A percentile compares a stretch with the other conserved stretches of the same genome.
These are phyloP conservation scores for Tardiomyces depauwii DNA, from an alignment of 1,139 yeast genomes.

Conservation along the genomic window DNA sequence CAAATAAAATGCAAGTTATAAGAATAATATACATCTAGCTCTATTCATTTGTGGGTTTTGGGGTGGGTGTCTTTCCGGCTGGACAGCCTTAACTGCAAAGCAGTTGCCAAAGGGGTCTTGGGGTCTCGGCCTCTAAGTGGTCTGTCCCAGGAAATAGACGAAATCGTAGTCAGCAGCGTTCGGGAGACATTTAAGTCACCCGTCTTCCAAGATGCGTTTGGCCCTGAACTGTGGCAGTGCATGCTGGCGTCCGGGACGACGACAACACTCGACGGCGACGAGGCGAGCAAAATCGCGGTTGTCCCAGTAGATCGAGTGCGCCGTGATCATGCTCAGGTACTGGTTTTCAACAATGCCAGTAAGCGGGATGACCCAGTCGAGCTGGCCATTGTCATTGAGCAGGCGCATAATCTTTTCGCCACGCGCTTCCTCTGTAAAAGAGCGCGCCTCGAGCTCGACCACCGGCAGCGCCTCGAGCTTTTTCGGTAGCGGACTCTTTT, in stretches of 20 bases:
- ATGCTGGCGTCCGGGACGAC: slow-evolving; percentile 16
- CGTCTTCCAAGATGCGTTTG: neutral
- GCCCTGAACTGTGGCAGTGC: slow-evolving; percentile 9
- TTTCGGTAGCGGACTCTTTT: neutral
- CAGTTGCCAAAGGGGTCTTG: too few species aligned
- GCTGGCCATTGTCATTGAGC: slow-evolving; percentile 33
- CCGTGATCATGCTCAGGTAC: slow-evolving; percentile 30
- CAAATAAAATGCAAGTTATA: too few species aligned
- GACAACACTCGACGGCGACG: slow-evolving; percentile 29
- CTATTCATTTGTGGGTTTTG: too few species aligned
- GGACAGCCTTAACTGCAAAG: too few species aligned
- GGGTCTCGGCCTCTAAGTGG: too few species aligned
- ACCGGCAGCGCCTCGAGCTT: slow-evolving; percentile 5
- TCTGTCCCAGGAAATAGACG: too few species aligned
- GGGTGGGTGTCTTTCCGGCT: too few species aligned
- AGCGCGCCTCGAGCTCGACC: slow-evolving; percentile 21
- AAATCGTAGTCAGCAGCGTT: too few species aligned
- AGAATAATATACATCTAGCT: too few species aligned
- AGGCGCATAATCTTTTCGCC: slow-evolving; percentile 21
- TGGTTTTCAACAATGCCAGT: slow-evolving; percentile 28
- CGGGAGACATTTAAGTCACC: too few species aligned
- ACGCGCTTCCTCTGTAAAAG: slow-evolving; percentile 16
- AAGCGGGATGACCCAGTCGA: slow-evolving; percentile 29
- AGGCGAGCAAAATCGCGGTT: slow-evolving; percentile 30
- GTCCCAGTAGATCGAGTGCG: slow-evolving; percentile 34